Evolutionary conservation across 2,329 filamentous ascomycete genomes (phyloP), one percentile per base, ranked within the genome.

Genomic region (Dactylonectria estremocensis): DNA sequence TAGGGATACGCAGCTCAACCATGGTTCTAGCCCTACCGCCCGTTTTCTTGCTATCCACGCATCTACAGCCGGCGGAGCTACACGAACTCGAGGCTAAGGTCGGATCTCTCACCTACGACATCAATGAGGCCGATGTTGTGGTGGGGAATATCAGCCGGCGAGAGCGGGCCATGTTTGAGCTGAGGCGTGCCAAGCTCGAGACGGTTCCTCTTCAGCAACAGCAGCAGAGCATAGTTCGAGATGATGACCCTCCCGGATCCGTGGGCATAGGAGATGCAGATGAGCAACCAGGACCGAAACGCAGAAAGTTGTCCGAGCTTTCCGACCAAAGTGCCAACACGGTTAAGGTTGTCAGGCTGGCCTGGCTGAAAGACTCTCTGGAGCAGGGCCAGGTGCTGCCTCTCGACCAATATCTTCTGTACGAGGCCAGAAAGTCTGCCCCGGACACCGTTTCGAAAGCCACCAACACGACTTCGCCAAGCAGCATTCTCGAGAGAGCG

Each of bases 161-260:
- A 70, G 87, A 90, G 74, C 88, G 95, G 18, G 94, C 94, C 1
- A 85, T 88, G 53, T 91, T 97, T 73, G 95, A 98, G 80, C 83
- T 98, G 68, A 87, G 93, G 60, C 87, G 89, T 7, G 87, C 89
- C 52, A 91, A 90, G 14, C 73, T 97, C 2, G 78, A 81, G 46
- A 90, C 90, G 0, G 84, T 88, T 61, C 88, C 77, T 7, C 24
- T 76, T 24, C 31, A n/a, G 31, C 45, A 61, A 20, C 61, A 66
- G 13, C 20, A 54, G 7, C 67, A 52, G n/a, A 7, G 24, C 24
- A 31, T 35, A 18, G 20, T 14, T 37, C 37, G 22, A n/a, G 43
- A 9, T 11, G 49, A 53, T 16, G 46, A 35, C 33, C 14, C 56
- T 56, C 37, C 48, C 13, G 40, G 35, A 43, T 24, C n/a, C 31